phyloP scores from a whole-genome alignment of 176 grass and related monocot species.

The Sorghum bicolor region Sorghum_bicolor_NCBIv3 NC_012872.2:61312501-61313000 shows the following conservation, averaged over 20 bases:
- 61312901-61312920: neutral
- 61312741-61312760: neutral
- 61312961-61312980: neutral
- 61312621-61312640: neutral
- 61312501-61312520: neutral
- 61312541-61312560: neutral
- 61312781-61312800: neutral
- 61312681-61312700: neutral
- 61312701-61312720: neutral
- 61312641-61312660: neutral
- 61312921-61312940: neutral
- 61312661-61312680: neutral
- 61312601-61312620: no score
- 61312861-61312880: neutral
- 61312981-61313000: neutral
- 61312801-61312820: neutral
- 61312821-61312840: slow-evolving; percentile 23
- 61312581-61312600: no score
- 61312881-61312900: neutral
- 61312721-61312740: neutral
- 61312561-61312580: neutral
- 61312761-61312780: slow-evolving; percentile 8
- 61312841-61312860: slow-evolving; percentile 12
- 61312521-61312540: neutral
- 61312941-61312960: neutral